phyloP scores from a whole-genome alignment of 345 rosid species.

The Luvunga scandens region DNA sequence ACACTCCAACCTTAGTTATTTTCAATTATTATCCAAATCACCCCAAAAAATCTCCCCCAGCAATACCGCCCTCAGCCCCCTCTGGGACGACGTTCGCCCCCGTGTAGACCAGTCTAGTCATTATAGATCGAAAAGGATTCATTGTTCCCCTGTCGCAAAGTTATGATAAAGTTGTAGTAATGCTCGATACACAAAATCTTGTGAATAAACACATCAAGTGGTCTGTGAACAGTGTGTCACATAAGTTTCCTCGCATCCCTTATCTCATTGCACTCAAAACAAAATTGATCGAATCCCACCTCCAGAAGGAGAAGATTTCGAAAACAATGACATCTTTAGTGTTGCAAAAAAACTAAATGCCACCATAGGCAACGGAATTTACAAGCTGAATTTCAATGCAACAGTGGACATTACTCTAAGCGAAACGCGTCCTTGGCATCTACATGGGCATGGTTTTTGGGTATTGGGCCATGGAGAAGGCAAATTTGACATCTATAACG shows the following conservation, averaged over 20 bases:
- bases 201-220: slow-evolving; percentile 37
- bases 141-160: slow-evolving; percentile 38
- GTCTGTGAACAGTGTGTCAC: slow-evolving; percentile 73
- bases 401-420: slow-evolving; percentile 67
- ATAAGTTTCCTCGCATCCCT: slow-evolving; percentile 51
- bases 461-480: slow-evolving; percentile 66
- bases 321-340: slow-evolving; percentile 17
- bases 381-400: slow-evolving; percentile 45
- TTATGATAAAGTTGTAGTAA: slow-evolving; percentile 44
- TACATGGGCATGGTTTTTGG: slow-evolving; percentile 91
- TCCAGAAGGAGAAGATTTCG: slow-evolving; percentile 32
- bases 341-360: slow-evolving; percentile 31
- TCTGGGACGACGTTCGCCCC: slow-evolving; percentile 37
- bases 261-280: slow-evolving; percentile 54
- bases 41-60: slow-evolving; percentile 40
- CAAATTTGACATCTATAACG: slow-evolving; percentile 44
- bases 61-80: slow-evolving; percentile 37
- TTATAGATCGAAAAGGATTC: slow-evolving; percentile 45
- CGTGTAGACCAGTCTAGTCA: slow-evolving; percentile 48
- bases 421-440: slow-evolving; percentile 86
- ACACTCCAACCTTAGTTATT: slow-evolving; percentile 40
- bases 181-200: slow-evolving; percentile 60
- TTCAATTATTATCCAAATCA: slow-evolving; percentile 59
- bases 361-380: slow-evolving; percentile 38
- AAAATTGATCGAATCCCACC: slow-evolving; percentile 50